Conservation (phyloP, 306 rosid genomes). For the Castanea mollissima region DNA sequence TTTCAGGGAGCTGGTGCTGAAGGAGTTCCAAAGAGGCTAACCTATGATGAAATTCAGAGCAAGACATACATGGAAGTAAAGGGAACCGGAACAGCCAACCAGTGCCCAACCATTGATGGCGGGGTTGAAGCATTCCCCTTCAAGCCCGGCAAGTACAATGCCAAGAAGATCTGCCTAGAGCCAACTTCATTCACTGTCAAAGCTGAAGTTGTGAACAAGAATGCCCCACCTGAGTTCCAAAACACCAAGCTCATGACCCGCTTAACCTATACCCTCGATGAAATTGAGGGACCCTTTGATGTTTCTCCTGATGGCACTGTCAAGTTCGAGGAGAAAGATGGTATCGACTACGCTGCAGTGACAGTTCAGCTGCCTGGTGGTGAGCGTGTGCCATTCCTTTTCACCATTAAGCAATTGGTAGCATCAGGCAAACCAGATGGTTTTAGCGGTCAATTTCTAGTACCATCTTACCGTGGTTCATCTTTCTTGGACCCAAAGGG, state of each 20-base stretch:
- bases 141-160: conserved; percentile 80
- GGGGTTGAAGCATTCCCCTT: conserved; percentile 73
- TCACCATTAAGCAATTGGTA: conserved; percentile 87
- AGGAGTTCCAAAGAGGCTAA: conserved; percentile 79
- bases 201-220: conserved; percentile 85
- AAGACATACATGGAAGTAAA: conserved; percentile 92
- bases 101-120: conserved; percentile 90
- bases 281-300: conserved; percentile 92
- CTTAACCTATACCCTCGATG: conserved; percentile 88
- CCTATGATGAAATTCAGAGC: conserved; percentile 93
- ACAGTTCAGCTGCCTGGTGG: conserved; percentile 90
- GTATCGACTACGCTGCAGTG: conserved; percentile 88
- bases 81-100: conserved; percentile 94
- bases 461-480: conserved; percentile 87
- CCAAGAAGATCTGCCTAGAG: conserved; percentile 78
- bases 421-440: conserved; percentile 85
- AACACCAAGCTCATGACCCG: conserved; percentile 99
- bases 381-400: conserved; percentile 95
- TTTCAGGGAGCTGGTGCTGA: conserved; percentile 92
- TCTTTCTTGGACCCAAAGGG: conserved; percentile 99
- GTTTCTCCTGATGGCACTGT: conserved; percentile 64
- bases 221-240: conserved; percentile 78
- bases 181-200: conserved; percentile 97
- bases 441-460: conserved; percentile 67
- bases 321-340: conserved; percentile 89